phyloP scores from a whole-genome alignment of 2,329 filamentous ascomycete genomes.

The Trichoderma atrobrunneum region DNA sequence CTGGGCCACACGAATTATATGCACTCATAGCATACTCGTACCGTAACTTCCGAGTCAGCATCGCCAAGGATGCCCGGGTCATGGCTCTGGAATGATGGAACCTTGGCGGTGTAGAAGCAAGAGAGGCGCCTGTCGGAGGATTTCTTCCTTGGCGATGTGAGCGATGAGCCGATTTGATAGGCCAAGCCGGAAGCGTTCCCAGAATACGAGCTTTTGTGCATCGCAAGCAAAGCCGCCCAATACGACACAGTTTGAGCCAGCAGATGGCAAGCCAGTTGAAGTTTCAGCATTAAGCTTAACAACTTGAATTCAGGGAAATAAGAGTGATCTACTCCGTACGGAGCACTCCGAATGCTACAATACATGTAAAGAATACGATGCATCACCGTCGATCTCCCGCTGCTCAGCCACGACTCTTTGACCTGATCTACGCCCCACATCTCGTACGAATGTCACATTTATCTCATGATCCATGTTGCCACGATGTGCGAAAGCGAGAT shows the following conservation, averaged over 20 bases:
- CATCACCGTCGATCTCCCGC: slow-evolving; percentile 2
- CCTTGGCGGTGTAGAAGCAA: not conserved
- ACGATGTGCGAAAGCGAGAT: not conserved
- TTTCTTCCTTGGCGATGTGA: slow-evolving; percentile 1
- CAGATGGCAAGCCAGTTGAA: not conserved
- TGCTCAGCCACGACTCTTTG: not conserved
- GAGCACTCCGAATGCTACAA: no score
- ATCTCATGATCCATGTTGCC: not conserved
- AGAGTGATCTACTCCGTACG: not conserved
- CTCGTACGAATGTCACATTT: not conserved
- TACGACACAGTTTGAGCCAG: not conserved
- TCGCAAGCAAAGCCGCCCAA: not conserved
- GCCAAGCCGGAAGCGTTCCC: not conserved
- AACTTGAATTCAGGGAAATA: not conserved
- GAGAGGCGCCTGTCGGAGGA: not conserved
- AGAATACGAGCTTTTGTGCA: not conserved
- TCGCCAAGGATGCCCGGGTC: not conserved
- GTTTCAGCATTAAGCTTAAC: not conserved
- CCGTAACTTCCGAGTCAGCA: not conserved
- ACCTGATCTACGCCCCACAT: not conserved
- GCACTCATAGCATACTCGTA: not conserved
- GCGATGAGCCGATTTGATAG: not conserved
- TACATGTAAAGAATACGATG: not conserved
- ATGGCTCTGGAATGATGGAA: not conserved
- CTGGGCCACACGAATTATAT: no score